Evolutionary conservation across 1,284 basidiomycete genomes (phyloP).

Genomic region (Thelephora terrestris): DNA sequence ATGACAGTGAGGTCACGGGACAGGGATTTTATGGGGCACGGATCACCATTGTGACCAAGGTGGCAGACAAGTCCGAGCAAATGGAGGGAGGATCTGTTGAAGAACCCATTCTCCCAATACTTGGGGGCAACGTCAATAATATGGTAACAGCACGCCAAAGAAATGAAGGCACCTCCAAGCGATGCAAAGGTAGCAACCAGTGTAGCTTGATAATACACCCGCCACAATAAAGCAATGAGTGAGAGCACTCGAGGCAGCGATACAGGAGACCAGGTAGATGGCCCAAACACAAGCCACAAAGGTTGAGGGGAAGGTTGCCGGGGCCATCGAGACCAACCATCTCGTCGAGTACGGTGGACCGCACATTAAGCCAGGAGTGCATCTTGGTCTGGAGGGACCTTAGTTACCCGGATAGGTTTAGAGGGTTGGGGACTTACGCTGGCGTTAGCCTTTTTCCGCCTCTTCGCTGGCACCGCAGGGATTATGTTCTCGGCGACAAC

Average conservation of each 20-base stretch:
- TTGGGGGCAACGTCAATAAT: background rate
- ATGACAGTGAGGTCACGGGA: too few relatives aligned
- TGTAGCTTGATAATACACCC: background rate
- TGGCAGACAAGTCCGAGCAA: too few relatives aligned
- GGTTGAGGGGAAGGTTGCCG: background rate
- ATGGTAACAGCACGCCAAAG: background rate
- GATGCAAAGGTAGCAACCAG: background rate
- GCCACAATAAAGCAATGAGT: background rate
- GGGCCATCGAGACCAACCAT: conserved; percentile 2
- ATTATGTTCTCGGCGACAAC: too few relatives aligned
- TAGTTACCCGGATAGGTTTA: background rate
- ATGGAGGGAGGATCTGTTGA: background rate
- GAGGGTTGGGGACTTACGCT: too few relatives aligned
- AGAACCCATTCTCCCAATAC: conserved; percentile 2
- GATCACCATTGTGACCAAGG: too few relatives aligned
- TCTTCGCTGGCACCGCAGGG: too few relatives aligned
- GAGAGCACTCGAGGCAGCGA: background rate
- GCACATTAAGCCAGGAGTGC: conserved; percentile 1
- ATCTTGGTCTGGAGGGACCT: background rate
- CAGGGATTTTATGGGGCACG: too few relatives aligned
- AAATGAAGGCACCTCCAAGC: background rate
- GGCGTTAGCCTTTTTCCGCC: too few relatives aligned
- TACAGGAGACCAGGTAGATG: background rate
- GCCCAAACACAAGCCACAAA: background rate
- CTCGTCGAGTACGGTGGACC: conserved; percentile 1